Evolutionary conservation across 2,329 filamentous ascomycete genomes (phyloP), one percentile per base, ranked within the genome.

Genomic region (Ceratocystiopsis sp.): DNA sequence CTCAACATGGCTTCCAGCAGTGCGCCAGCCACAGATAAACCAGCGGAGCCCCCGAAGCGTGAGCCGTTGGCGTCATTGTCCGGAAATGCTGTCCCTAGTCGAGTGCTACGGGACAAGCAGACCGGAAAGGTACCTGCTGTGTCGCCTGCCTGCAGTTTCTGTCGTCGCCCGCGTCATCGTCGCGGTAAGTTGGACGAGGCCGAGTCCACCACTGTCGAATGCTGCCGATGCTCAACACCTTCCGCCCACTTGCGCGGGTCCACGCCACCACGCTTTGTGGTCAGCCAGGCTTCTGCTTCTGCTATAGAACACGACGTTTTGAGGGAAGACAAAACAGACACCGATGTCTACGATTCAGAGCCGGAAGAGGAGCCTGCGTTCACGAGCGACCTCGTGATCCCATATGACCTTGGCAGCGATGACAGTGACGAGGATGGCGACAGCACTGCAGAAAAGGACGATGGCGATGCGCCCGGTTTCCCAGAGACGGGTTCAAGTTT

Each of bases 391-490:
- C 40, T 41, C 38, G 50, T 42, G 21, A 44, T 51, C 7, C 48
- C 49, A n/a, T 51, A 54, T 33, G 44, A 51, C 25, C 48, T 41
- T 18, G 43, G 46, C 47, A 18, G 52, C 25, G 45, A 51, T 45
- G 49, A 56, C 35, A 44, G 46, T 47, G 19, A 52, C 32, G 44
- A 51, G 45, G 49, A 55, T 37, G 45, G 48, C 33, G 39, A 50
- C 41, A 52, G 57, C 34, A 50, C 54, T 40, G 62, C 63, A 50
- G 63, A 68, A 54, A 68, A 29, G 25, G 25, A 71, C 66, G 77
- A 80, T 74, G 76, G 79, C 66, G 67, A 68, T 56, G 67, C 74
- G 59, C 68, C 73, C 55, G 60, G 68, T 68, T 67, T 60, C 42
- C 54, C 52, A 48, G 54, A 56, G 61, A 59, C 68, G 59, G 68